phyloP scores from a whole-genome alignment of 306 rosid species.

The peach (Prunus persica) region Prunus_persica_NCBIv2 NC_034012.1:9088501-9089000 shows the following conservation, averaged over 20 bases:
- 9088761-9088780: not conserved
- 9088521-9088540: not conserved
- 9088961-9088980: conserved; percentile 95
- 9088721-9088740: not conserved
- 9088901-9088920: conserved; percentile 94
- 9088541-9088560: not conserved
- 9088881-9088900: conserved; percentile 91
- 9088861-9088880: conserved; percentile 89
- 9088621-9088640: not conserved
- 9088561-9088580: not conserved
- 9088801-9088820: conserved; percentile 46
- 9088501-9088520: not conserved
- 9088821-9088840: conserved; percentile 98
- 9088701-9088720: not conserved
- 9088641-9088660: not conserved
- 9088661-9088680: not conserved
- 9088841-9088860: conserved; percentile 92
- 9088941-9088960: conserved; percentile 75
- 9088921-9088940: conserved; percentile 79
- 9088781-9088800: conserved; percentile 2
- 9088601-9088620: not conserved
- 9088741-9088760: not conserved
- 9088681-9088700: not conserved
- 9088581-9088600: not conserved
- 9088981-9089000: conserved; percentile 90